Evolutionary conservation across 805 yeast species (phyloP).

Genomic region (Gaillardinia entomophila): DNA sequence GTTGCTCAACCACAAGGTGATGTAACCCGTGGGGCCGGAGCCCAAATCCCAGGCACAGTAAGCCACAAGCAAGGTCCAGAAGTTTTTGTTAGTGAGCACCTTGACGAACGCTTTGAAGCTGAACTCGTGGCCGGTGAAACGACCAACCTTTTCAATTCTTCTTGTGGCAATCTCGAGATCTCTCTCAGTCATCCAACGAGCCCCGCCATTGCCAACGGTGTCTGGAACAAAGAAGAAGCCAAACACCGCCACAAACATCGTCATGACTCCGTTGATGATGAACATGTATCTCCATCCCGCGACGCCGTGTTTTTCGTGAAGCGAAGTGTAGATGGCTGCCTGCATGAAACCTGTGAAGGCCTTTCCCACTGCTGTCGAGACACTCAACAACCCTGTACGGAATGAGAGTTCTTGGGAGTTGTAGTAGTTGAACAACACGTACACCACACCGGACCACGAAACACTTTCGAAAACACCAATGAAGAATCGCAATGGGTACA

Average conservation of each 20-base stretch:
- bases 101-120: not conserved
- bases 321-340: slow-evolving; percentile 42
- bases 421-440: not conserved
- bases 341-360: slow-evolving; percentile 30
- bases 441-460: not conserved
- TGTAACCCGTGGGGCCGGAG: not conserved
- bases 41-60: not conserved
- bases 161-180: not conserved
- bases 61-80: not conserved
- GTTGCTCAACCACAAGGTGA: not conserved
- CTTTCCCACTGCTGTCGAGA: not conserved
- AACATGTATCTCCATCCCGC: slow-evolving; percentile 58
- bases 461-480: not conserved
- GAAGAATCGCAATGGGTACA: not conserved
- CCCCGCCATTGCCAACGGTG: not conserved
- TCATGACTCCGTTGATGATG: slow-evolving; percentile 6
- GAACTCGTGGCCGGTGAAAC: not conserved
- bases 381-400: not conserved
- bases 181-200: not conserved
- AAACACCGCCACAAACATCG: slow-evolving; percentile 4
- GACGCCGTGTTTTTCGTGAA: slow-evolving; percentile 43
- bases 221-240: slow-evolving; percentile 6
- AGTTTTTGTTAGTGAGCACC: not conserved
- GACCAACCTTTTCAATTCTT: not conserved
- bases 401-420: not conserved